phyloP scores from a whole-genome alignment of 2,329 filamentous ascomycete genomes.

The Colletotrichum tabaci region DNA sequence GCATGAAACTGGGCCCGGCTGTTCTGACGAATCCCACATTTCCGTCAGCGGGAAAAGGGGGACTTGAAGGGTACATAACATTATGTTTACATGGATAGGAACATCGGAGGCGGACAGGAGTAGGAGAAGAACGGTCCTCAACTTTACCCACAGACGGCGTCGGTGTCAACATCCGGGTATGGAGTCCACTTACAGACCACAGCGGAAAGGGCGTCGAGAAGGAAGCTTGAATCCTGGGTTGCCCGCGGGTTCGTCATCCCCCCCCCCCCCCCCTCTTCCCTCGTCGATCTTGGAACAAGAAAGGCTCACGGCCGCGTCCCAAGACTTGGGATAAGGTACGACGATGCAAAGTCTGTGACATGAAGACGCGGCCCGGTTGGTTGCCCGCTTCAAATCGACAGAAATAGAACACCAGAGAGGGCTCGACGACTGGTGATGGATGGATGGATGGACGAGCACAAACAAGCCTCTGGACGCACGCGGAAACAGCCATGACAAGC shows the following conservation, averaged over 20 bases:
- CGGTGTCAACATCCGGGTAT: no score
- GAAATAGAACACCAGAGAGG: conserved; percentile 27
- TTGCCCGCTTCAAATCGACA: conserved; percentile 34
- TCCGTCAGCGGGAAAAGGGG: conserved; percentile 19
- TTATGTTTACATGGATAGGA: conserved; percentile 12
- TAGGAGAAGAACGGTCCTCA: conserved; percentile 7
- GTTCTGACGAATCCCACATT: conserved; percentile 20
- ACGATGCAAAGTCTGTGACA: conserved; percentile 17
- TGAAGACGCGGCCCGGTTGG: conserved; percentile 2
- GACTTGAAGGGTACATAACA: no score
- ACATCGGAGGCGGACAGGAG: neutral
- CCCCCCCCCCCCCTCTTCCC: no score
- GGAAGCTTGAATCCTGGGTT: conserved; percentile 31
- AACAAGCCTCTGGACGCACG: conserved; percentile 14
- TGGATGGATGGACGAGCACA: conserved; percentile 1
- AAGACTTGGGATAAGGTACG: conserved; percentile 28
- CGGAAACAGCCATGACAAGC: conserved; percentile 37
- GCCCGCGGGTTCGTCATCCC: conserved; percentile 5
- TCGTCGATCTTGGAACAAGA: conserved; percentile 15
- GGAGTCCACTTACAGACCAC: no score
- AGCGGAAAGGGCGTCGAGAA: conserved; percentile 11
- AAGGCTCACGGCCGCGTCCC: conserved; percentile 26
- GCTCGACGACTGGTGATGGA: neutral
- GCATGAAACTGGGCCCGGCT: conserved; percentile 26
- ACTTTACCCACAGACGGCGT: no score